Percentiles rank a stretch among this genome's conserved stretches.
phyloP scores from a whole-genome alignment of 1,284 basidiomycete species.

The Sphaerobolus stellatus region DNA sequence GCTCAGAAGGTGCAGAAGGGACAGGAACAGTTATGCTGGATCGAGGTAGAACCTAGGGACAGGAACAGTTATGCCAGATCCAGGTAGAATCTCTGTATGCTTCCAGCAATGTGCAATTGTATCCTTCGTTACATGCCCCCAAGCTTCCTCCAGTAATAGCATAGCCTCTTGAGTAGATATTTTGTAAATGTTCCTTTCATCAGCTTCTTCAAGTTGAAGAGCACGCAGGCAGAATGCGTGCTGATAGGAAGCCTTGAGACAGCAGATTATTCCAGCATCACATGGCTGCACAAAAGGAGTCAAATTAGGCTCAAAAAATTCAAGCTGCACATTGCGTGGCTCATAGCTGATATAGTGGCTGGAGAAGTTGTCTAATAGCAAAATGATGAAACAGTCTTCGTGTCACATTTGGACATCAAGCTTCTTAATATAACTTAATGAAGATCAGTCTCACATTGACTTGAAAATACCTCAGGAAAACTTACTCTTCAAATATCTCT shows the following conservation, averaged over 20 bases:
- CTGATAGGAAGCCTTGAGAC: slow-evolving; percentile 34
- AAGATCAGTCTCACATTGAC: too few relatives aligned
- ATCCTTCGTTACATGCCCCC: slow-evolving; percentile 24
- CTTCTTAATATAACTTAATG: slow-evolving; percentile 24
- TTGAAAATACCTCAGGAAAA: too few relatives aligned
- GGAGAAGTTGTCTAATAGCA: slow-evolving; percentile 32
- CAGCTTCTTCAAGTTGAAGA: slow-evolving; percentile 26
- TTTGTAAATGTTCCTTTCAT: slow-evolving; percentile 36
- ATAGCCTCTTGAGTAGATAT: slow-evolving; percentile 36
- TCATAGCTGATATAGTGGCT: slow-evolving; percentile 24
- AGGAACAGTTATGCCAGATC: too few relatives aligned
- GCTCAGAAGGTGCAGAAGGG: too few relatives aligned
- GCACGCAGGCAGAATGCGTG: slow-evolving; percentile 24
- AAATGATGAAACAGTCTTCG: slow-evolving; percentile 23
- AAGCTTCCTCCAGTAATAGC: slow-evolving; percentile 29
- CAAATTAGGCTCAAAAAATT: slow-evolving; percentile 15
- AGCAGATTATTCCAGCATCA: slow-evolving; percentile 31
- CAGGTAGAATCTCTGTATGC: slow-evolving; percentile 24
- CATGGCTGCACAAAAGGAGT: slow-evolving; percentile 21
- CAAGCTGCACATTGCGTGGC: slow-evolving; percentile 18
- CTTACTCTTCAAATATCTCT: slow-evolving; percentile 26
- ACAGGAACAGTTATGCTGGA: too few relatives aligned
- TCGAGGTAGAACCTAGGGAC: too few relatives aligned
- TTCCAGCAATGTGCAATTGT: slow-evolving; percentile 37
- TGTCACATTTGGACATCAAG: slow-evolving; percentile 24